phyloP scores from a whole-genome alignment of 139 green algal species.

The Chlamydomonas schloesseri region DNA sequence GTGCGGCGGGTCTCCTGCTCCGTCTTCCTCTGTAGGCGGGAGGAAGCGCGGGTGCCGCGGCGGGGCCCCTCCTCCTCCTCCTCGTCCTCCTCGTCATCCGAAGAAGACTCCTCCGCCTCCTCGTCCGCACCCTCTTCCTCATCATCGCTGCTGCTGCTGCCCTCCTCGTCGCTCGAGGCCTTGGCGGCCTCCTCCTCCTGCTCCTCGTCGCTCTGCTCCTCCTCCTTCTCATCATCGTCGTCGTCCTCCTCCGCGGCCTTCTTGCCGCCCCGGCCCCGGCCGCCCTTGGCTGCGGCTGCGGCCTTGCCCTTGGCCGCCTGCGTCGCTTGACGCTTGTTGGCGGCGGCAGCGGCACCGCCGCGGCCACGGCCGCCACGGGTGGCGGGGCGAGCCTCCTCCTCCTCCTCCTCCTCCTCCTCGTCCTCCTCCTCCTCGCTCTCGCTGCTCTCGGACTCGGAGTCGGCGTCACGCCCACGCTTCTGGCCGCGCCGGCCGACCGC shows the following conservation, averaged over 20 bases:
- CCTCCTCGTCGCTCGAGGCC: background rate
- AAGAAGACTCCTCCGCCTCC: background rate
- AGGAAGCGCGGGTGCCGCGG: background rate
- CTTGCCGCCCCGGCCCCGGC: background rate
- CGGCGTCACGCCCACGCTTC: background rate
- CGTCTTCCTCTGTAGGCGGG: too few species aligned
- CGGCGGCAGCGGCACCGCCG: too few species aligned
- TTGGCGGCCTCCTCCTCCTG: background rate
- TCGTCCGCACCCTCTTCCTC: background rate
- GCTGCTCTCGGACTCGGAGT: background rate
- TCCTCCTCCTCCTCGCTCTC: background rate
- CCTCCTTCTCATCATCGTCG: too few species aligned
- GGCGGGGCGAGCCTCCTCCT: background rate
- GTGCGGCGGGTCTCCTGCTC: too few species aligned
- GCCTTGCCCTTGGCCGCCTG: background rate
- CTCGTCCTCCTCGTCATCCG: background rate
- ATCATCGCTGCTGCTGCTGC: background rate
- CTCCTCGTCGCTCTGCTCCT: background rate
- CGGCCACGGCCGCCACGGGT: background rate
- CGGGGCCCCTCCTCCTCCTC: background rate
- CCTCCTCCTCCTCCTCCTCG: slow-evolving; percentile 7
- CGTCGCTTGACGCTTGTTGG: slow-evolving; percentile 2
- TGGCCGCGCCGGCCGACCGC: background rate
- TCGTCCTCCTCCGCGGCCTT: background rate
- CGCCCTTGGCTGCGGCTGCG: background rate